phyloP scores from a whole-genome alignment of 164 flowering plant species.

The Vitis riparia region DNA sequence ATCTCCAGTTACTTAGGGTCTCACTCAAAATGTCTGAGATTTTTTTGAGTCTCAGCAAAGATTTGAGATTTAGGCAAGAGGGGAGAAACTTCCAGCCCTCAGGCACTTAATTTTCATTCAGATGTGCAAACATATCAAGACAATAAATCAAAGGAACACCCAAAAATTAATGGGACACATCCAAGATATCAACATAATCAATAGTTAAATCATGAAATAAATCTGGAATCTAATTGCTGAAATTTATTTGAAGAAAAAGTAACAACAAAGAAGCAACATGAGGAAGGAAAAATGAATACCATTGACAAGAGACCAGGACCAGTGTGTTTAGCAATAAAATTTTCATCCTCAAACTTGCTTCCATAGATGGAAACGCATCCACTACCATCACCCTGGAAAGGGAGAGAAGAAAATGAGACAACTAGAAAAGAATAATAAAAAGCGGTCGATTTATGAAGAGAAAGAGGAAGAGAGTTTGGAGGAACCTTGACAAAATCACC shows the following conservation, averaged over 20 bases:
- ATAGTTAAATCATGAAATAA: not conserved
- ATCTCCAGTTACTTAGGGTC: too few relatives aligned
- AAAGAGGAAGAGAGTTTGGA: not conserved
- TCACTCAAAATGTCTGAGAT: too few relatives aligned
- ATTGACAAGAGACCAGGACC: slow-evolving; percentile 94
- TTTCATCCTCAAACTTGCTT: slow-evolving; percentile 93
- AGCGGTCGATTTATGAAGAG: not conserved
- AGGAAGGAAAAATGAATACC: slow-evolving; percentile 45
- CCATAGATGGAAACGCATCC: slow-evolving; percentile 94
- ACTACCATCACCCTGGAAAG: slow-evolving; percentile 90
- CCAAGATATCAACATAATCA: too few relatives aligned
- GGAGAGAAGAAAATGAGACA: not conserved
- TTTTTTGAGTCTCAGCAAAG: too few relatives aligned
- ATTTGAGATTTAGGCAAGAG: too few relatives aligned
- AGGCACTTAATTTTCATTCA: too few relatives aligned
- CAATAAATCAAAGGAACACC: too few relatives aligned
- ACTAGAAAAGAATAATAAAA: not conserved
- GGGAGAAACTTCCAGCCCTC: too few relatives aligned
- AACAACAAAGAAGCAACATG: not conserved
- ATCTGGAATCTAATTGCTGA: not conserved
- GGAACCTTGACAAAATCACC: slow-evolving; percentile 92
- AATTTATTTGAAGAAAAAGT: not conserved
- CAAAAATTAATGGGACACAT: too few relatives aligned
- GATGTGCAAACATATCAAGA: too few relatives aligned
- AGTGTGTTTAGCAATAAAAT: slow-evolving; percentile 90